Evolutionary conservation across 1,139 yeast species (phyloP).

Genomic region (Candida sojae): DNA sequence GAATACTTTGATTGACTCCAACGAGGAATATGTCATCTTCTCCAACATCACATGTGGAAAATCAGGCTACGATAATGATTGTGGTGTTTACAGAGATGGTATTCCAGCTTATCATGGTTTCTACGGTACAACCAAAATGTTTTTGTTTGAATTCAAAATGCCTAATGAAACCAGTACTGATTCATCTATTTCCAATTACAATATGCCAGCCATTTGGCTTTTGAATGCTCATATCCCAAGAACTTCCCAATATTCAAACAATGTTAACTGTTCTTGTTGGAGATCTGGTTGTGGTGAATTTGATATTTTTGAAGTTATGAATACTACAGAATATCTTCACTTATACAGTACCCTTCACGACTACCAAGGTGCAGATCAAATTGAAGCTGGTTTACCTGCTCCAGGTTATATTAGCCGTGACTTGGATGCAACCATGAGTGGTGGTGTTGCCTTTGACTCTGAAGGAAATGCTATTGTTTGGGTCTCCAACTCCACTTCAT

Average conservation of each 20-base stretch:
- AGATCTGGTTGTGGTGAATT: conserved; percentile 95
- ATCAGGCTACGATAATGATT: conserved; percentile 52
- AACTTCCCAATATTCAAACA: conserved; percentile 75
- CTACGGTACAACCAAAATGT: conserved; percentile 75
- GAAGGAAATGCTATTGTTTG: conserved; percentile 63
- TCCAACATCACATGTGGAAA: conserved; percentile 63
- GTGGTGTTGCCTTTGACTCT: conserved; percentile 70
- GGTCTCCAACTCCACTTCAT: conserved; percentile 54
- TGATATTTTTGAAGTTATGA: conserved; percentile 76
- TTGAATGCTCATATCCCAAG: conserved; percentile 93
- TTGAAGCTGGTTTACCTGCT: conserved; percentile 59
- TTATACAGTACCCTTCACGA: conserved; percentile 71
- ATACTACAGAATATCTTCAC: conserved; percentile 51
- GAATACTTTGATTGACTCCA: conserved; percentile 61
- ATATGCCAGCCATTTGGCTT: conserved; percentile 97
- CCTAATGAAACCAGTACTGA: conserved; percentile 60
- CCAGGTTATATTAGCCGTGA: conserved; percentile 61
- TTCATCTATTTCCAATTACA: conserved; percentile 52
- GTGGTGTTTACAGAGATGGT: conserved; percentile 85
- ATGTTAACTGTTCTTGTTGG: conserved; percentile 90
- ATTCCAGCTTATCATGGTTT: conserved; percentile 95
- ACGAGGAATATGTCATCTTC: conserved; percentile 78
- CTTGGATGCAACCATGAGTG: conserved; percentile 51
- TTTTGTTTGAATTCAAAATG: conserved; percentile 89
- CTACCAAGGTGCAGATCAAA: conserved; percentile 66